Evolutionary conservation across 345 rosid species (phyloP).

Genomic region (Dipteronia sinensis): DNA sequence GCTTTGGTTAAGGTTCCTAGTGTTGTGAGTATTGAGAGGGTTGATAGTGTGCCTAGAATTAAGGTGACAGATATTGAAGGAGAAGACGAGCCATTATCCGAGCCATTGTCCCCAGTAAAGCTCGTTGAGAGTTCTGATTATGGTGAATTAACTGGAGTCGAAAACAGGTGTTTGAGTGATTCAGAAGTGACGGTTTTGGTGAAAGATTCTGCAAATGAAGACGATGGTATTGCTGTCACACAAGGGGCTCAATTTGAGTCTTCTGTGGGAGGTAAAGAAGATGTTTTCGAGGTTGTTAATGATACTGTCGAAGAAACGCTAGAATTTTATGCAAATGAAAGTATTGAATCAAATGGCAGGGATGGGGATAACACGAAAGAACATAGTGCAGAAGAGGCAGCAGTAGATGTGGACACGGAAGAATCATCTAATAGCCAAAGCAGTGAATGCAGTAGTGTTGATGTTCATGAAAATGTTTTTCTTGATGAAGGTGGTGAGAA

Average conservation of each 20-base stretch:
- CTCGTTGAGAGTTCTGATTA: constrained; percentile 1
- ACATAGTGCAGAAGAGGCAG: constrained; percentile 16
- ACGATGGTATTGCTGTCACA: constrained; percentile 7
- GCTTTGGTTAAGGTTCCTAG: constrained; percentile 34
- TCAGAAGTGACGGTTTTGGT: too few species aligned
- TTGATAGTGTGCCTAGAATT: constrained; percentile 31
- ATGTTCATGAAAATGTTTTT: constrained; percentile 11
- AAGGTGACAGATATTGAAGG: constrained; percentile 25
- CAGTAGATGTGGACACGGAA: constrained; percentile 7
- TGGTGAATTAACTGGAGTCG: too few species aligned
- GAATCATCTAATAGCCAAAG: constrained; percentile 7
- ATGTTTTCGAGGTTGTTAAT: constrained; percentile 14
- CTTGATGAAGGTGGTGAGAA: constrained; percentile 10
- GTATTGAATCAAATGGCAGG: too few species aligned
- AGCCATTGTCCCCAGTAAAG: not conserved
- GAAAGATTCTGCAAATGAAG: too few species aligned
- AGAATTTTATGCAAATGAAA: not conserved
- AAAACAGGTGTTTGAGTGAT: too few species aligned
- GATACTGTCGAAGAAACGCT: constrained; percentile 25
- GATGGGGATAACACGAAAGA: not conserved
- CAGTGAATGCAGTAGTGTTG: constrained; percentile 13
- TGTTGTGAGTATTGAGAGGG: constrained; percentile 15
- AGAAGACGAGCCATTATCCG: not conserved
- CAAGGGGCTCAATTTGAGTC: constrained; percentile 10
- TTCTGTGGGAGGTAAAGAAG: constrained; percentile 23